These are phyloP conservation scores for Aspergillus unguis DNA, from an alignment of 2,329 filamentous ascomycete species.

Conservation along the genomic window DNA sequence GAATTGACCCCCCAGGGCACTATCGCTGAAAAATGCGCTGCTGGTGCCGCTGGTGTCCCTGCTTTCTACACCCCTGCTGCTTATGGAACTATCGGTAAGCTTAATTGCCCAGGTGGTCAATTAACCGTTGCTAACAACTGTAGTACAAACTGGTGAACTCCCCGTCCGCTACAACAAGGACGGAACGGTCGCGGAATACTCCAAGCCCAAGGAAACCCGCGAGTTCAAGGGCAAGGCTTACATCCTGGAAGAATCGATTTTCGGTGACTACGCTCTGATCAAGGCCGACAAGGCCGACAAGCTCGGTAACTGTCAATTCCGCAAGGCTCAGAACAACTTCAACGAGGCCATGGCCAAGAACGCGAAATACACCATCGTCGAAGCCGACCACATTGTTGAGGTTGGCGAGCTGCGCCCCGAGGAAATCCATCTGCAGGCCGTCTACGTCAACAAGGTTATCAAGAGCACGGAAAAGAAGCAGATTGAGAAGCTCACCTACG, in stretches of 20 bases:
- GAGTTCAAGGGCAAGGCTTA: conserved; percentile 71
- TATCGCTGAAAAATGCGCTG: conserved; percentile 78
- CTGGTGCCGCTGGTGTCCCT: conserved; percentile 81
- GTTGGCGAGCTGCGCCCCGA: conserved; percentile 69
- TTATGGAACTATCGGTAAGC: conserved; percentile 64
- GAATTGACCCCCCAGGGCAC: conserved; percentile 89
- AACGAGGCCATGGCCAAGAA: conserved; percentile 77
- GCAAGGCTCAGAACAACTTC: conserved; percentile 71
- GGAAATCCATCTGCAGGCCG: conserved; percentile 75
- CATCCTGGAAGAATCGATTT: conserved; percentile 72
- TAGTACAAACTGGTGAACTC: conserved; percentile 47
- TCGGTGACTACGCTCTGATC: conserved; percentile 73
- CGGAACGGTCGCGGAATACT: conserved; percentile 69
- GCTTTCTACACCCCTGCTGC: conserved; percentile 82
- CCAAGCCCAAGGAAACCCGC: conserved; percentile 65
- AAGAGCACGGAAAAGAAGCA: conserved; percentile 67
- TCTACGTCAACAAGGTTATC: conserved; percentile 79
- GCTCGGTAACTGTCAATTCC: conserved; percentile 76
- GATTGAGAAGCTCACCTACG: conserved; percentile 75
- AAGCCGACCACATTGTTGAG: conserved; percentile 80
- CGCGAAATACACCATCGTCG: conserved; percentile 73
- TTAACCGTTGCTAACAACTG: background rate
- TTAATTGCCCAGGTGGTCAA: conserved; percentile 37
- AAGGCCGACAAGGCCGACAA: conserved; percentile 74
- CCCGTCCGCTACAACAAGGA: conserved; percentile 81